Conservation (phyloP, 2,329 filamentous ascomycete genomes). For the Botrytis pseudocinerea region DNA sequence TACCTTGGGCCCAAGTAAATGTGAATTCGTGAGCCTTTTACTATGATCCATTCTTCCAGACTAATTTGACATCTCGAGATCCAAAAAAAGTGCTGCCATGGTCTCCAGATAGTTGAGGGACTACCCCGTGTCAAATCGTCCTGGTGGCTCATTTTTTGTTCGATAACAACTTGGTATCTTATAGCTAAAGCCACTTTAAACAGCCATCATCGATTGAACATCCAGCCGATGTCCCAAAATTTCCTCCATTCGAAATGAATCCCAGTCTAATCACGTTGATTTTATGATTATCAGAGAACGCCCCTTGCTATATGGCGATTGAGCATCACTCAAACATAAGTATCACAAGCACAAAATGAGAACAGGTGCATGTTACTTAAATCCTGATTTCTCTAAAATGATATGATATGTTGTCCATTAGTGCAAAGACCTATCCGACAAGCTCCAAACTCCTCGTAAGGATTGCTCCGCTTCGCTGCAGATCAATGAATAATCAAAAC, state of each 20-base stretch:
- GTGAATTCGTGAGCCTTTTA: background rate
- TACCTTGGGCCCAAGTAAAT: background rate
- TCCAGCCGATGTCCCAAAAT: background rate
- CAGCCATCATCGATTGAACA: background rate
- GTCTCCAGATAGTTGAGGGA: background rate
- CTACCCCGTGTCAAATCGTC: background rate
- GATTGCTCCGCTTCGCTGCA: slow-evolving; percentile 11
- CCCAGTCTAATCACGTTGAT: background rate
- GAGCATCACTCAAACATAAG: background rate
- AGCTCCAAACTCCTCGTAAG: slow-evolving; percentile 10
- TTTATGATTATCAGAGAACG: background rate
- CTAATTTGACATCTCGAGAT: background rate
- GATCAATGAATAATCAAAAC: slow-evolving; percentile 7
- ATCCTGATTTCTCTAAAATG: slow-evolving; percentile 1
- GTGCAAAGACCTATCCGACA: slow-evolving; percentile 13
- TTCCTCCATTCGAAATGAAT: too few relatives aligned
- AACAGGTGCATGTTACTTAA: background rate
- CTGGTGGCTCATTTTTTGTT: background rate
- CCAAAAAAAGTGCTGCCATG: background rate
- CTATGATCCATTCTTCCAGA: background rate
- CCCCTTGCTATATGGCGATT: background rate
- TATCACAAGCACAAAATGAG: background rate
- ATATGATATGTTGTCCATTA: background rate
- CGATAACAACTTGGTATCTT: background rate
- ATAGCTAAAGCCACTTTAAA: background rate